Percentiles rank a stretch among this genome's conserved stretches.
These are phyloP conservation scores for Zanthoxylum bungeanum DNA, from an alignment of 345 rosid species.

Conservation along the genomic window DNA sequence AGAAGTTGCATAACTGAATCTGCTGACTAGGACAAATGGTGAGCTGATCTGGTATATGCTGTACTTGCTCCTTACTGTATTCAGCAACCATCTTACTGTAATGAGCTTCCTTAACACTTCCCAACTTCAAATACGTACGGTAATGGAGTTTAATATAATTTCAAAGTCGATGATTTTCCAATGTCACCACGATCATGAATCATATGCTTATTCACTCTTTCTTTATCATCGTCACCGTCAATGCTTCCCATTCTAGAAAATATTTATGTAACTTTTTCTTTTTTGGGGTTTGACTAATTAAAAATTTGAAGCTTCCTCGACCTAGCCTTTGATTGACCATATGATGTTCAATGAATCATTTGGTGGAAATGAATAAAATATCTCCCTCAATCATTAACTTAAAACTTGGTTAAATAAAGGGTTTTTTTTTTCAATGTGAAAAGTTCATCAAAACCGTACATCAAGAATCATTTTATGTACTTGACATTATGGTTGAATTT, in stretches of 20 bases:
- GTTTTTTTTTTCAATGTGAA: no score
- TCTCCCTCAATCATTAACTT: not conserved
- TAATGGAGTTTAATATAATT: not conserved
- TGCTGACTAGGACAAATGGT: no score
- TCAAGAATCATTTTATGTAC: no score
- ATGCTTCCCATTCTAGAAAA: not conserved
- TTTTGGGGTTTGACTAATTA: not conserved
- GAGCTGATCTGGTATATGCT: no score
- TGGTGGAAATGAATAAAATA: not conserved
- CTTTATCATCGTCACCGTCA: not conserved
- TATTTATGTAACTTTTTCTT: fast-evolving
- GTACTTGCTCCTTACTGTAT: no score
- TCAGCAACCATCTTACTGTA: no score
- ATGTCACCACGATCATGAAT: not conserved
- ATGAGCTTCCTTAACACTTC: no score
- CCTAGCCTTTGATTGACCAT: not conserved
- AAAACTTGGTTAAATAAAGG: no score
- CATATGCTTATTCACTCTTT: not conserved
- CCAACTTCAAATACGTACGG: no score
- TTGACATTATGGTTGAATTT: no score
- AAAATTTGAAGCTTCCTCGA: not conserved
- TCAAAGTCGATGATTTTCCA: not conserved
- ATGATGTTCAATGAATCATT: not conserved
- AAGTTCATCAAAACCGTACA: no score
- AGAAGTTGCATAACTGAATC: no score